Conservation (phyloP, 2,329 filamentous ascomycete species). For the Aspergillus flavus region DNA sequence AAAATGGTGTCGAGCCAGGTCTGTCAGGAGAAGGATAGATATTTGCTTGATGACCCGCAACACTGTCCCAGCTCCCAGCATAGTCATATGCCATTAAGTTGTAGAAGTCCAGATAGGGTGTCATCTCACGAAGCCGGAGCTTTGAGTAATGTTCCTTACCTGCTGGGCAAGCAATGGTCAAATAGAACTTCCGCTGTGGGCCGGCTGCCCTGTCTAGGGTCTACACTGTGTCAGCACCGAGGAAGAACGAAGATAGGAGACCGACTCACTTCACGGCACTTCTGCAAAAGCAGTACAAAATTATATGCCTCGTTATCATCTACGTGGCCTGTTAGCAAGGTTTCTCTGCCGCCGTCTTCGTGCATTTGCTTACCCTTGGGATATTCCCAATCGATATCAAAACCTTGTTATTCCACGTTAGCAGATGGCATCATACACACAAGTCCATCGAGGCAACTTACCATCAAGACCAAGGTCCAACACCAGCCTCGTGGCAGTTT, state of each 20-base stretch:
- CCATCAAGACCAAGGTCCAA: constrained; percentile 75
- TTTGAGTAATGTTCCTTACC: constrained; percentile 47
- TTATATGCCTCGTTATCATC: constrained; percentile 48
- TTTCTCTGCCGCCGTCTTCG: not conserved
- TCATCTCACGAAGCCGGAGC: constrained; percentile 49
- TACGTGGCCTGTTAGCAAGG: constrained; percentile 21
- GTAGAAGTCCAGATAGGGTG: constrained; percentile 55
- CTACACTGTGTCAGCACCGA: constrained; percentile 23
- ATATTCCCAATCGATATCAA: constrained; percentile 55
- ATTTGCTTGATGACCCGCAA: constrained; percentile 80
- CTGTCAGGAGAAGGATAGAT: constrained; percentile 64
- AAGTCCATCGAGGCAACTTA: constrained; percentile 12
- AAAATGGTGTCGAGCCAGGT: constrained; percentile 74
- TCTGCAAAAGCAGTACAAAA: constrained; percentile 46
- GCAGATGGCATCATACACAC: not conserved
- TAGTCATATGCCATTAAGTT: constrained; percentile 82
- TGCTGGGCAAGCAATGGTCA: constrained; percentile 54
- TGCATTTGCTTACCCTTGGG: constrained; percentile 36
- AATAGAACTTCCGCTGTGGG: constrained; percentile 46
- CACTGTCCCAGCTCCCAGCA: constrained; percentile 76
- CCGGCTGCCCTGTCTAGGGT: constrained; percentile 43
- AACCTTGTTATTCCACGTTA: constrained; percentile 25
- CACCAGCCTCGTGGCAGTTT: constrained; percentile 72
- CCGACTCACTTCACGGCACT: constrained; percentile 41
- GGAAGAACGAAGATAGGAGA: not conserved